Base-by-base conservation (phyloP, 2,329 filamentous ascomycete species). In the Coniochaeta pulveracea region DNA sequence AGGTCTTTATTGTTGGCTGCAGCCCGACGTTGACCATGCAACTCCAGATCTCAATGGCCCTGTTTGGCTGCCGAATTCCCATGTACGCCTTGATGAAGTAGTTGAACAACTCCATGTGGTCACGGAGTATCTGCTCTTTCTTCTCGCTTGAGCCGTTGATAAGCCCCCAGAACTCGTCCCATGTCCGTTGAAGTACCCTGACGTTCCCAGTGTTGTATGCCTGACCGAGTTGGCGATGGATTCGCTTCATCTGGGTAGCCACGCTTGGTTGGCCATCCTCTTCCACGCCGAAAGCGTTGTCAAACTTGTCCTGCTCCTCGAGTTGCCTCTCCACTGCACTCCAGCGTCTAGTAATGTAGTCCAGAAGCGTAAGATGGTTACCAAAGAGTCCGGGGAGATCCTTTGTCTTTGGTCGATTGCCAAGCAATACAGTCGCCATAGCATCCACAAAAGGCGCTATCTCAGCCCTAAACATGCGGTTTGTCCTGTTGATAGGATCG, bases 1-100 rank as follows among this genome's bases (percentile, higher is more conserved):
- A 91, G 0, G 82, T 80, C 43, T 61, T 67, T 35, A 79, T 46
- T 6, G 66, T 76, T 10, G 82, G 78, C 36, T 58, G 52, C 19
- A 80, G 49, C 1, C 69, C 72, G 33, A 69, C 41, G 24, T 47
- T 42, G 19, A 49, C 42, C 63, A 70, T 70, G 26, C 57, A 36
- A 19, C 58, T 54, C 44, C 67, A 52, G 4, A 56, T 49, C 3
- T 47, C 44, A 22, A 53, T 42, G 11, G 54, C 47, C 9, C 46
- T 42, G 11, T 49, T 36, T 10, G 50, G 48, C 34, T 42, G 44
- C 12, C 46, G 43, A 41, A 56, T 37, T 12, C 45, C 46, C 32
- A 48, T 49, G 35, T 49, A 57, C 2, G 42, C 51, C 43, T 51
- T 43, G 35, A 59, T 54, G 30, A 58, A 58, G 28, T 49, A 49